Evolutionary conservation across 257 asterid genomes (phyloP), one percentile per base, ranked within the genome.

Genomic region (Forsythia viridissima): DNA sequence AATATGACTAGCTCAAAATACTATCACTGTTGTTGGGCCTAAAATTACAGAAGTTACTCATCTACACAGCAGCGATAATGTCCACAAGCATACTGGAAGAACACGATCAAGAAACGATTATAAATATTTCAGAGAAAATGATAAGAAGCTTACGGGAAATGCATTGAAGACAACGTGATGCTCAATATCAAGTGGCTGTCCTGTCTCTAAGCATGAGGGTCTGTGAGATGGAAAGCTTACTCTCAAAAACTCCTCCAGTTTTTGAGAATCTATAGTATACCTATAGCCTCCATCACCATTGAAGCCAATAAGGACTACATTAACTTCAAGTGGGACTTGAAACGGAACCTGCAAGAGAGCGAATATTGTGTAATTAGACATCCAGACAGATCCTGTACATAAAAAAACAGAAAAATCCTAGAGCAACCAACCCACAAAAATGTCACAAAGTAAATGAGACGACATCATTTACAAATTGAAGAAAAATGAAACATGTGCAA

Each of bases 241-340:
- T 87, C 96, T 91, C 90, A 96, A 83, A 88, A 93, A 89, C 73
- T 96, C 98, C 88, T 93, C 97, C 86, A 96, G 77, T 85, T 91
- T 96, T 8, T 85, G 97, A 74, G 97, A 90, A 79, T 96, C 97
- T 73, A 93, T 67, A 24, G 84, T 68, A 59, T 89, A 96, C 85
- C 99, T 91, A 78, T 96, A 93, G 69, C 98, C 99, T 65, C 99
- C 99, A 36, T 96, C 98, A 34, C 91, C 92, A 74, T 84, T 91
- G 85, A 96, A 96, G 82, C 99, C 99, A 79, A 96, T 82, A 61
- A 96, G 97, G 77, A 96, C 97, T 67, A 96, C 86, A 80, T 96
- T 96, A 51, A 96, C 99, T 87, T 96, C 99, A 80, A 96, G 97
- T 69, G 99, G 99, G 52, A 96, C 99, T 91, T 92, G 97, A 84